A percentile compares a stretch with the other conserved stretches of the same genome.
Evolutionary conservation across 1,139 yeast genomes (phyloP).

Genomic region (Zygoascus sp.): DNA sequence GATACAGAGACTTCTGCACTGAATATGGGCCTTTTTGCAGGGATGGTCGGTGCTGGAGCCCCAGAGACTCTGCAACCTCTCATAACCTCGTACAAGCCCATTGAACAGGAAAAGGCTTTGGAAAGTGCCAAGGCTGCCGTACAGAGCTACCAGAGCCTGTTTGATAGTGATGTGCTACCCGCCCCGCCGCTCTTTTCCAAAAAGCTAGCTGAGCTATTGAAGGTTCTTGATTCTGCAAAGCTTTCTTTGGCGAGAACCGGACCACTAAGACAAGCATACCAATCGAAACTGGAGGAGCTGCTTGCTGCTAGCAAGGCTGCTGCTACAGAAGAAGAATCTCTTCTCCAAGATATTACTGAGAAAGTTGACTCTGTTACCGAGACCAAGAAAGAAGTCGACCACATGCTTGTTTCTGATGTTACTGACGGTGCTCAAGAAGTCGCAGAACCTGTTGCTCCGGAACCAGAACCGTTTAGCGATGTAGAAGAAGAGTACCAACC

Average conservation of each 20-base stretch:
- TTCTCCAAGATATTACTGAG: constrained; percentile 41
- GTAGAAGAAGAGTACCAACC: constrained; percentile 15
- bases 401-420: constrained; percentile 38
- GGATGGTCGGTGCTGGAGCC: background rate
- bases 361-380: constrained; percentile 39
- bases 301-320: constrained; percentile 43
- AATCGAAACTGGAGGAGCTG: constrained; percentile 43
- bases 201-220: constrained; percentile 34
- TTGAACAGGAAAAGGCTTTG: background rate
- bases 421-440: constrained; percentile 19
- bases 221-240: constrained; percentile 15
- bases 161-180: constrained; percentile 47
- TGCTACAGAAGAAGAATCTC: constrained; percentile 44
- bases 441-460: constrained; percentile 25
- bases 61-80: background rate
- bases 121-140: background rate
- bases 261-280: constrained; percentile 40
- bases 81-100: background rate
- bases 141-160: constrained; percentile 22
- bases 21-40: constrained; percentile 2
- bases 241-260: constrained; percentile 37
- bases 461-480: constrained; percentile 19
- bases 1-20: constrained; percentile 1
- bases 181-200: constrained; percentile 48
- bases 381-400: constrained; percentile 46